These are phyloP conservation scores for Sergeia podlipaevii DNA, from an alignment of 208 protist genomes.

Conservation along the genomic window DNA sequence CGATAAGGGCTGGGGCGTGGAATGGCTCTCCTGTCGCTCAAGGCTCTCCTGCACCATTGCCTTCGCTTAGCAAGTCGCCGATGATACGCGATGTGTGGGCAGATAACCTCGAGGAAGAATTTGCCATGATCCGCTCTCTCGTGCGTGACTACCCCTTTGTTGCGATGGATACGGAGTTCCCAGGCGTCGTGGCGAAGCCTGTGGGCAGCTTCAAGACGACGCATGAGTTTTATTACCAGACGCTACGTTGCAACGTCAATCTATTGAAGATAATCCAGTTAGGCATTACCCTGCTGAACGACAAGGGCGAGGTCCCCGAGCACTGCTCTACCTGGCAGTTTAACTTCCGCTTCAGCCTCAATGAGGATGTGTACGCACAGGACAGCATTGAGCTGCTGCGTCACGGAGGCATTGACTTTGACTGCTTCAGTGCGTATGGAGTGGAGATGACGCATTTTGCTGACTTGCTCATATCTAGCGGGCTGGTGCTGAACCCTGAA, in stretches of 20 bases:
- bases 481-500: conserved; percentile 94
- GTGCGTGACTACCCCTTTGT: conserved; percentile 97
- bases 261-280: conserved; percentile 99
- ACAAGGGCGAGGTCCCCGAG: conserved; percentile 94
- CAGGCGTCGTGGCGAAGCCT: conserved; percentile 97
- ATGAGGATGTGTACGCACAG: conserved; percentile 96
- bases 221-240: conserved; percentile 97
- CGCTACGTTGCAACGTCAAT: conserved; percentile 98
- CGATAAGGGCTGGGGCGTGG: background rate
- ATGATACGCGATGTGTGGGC: conserved; percentile 97
- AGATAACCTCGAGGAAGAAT: conserved; percentile 96
- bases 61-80: conserved; percentile 80
- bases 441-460: conserved; percentile 97
- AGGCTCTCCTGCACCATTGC: conserved; percentile 18
- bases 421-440: conserved; percentile 92
- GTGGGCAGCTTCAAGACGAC: conserved; percentile 93
- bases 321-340: conserved; percentile 98
- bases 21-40: background rate
- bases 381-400: conserved; percentile 97
- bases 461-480: conserved; percentile 96
- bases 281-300: conserved; percentile 97
- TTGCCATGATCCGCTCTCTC: conserved; percentile 92
- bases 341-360: conserved; percentile 98
- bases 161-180: conserved; percentile 99
- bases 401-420: conserved; percentile 97